Conservation (phyloP, 257 asterid species). For the Penstemon eatonii region DNA sequence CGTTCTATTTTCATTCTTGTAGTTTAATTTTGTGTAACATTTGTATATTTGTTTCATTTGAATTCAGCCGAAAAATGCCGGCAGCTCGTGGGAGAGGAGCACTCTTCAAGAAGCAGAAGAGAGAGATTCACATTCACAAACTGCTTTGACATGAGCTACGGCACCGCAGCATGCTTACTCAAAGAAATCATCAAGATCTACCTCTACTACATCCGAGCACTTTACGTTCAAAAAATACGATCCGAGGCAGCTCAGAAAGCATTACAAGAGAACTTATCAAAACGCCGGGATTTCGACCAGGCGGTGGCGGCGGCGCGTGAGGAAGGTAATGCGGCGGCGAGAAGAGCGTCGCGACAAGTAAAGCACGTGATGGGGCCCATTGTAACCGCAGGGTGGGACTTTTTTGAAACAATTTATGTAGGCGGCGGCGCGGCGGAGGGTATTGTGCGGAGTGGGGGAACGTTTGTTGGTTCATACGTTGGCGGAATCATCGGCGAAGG, state of each 20-base stretch:
- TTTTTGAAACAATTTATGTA: slow-evolving; percentile 49
- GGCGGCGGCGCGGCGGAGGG: slow-evolving; percentile 55
- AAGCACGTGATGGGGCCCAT: slow-evolving; percentile 49
- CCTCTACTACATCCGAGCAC: slow-evolving; percentile 49
- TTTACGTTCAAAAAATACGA: slow-evolving; percentile 42
- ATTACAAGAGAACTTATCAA: slow-evolving; percentile 31
- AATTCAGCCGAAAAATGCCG: slow-evolving; percentile 58
- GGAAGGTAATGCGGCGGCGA: slow-evolving; percentile 43
- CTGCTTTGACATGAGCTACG: slow-evolving; percentile 58
- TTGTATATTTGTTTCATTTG: not conserved
- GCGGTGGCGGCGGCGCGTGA: slow-evolving; percentile 36
- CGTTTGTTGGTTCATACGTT: slow-evolving; percentile 43
- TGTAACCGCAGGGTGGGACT: slow-evolving; percentile 55
- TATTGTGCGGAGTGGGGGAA: slow-evolving; percentile 37
- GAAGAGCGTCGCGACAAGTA: slow-evolving; percentile 39
- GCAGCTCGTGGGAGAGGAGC: slow-evolving; percentile 41
- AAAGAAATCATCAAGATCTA: slow-evolving; percentile 47
- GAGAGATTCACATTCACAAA: slow-evolving; percentile 51
- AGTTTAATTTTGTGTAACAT: not conserved
- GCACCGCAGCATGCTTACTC: slow-evolving; percentile 47
- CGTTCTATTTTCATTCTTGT: not conserved
- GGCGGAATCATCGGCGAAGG: slow-evolving; percentile 60
- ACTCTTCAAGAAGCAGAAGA: slow-evolving; percentile 32
- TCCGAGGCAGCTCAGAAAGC: slow-evolving; percentile 40
- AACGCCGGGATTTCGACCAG: slow-evolving; percentile 28